A percentile compares a stretch with the other conserved stretches of the same genome.
These are phyloP conservation scores for Zygosaccharomyces bisporus DNA, from an alignment of 805 yeast genomes.

Conservation along the genomic window DNA sequence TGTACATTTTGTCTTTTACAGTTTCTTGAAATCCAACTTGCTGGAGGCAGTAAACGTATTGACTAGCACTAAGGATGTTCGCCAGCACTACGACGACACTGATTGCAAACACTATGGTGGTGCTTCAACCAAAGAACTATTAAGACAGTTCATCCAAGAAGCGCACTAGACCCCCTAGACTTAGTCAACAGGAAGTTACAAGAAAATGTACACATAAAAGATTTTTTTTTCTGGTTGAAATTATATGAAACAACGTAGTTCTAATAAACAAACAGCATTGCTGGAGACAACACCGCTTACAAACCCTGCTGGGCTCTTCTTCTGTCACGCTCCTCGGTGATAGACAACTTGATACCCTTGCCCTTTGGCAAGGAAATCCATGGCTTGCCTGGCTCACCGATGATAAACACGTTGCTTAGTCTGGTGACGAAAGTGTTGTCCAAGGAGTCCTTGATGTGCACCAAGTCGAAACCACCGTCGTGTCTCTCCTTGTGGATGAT, in stretches of 20 bases:
- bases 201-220: slow-evolving; percentile 11
- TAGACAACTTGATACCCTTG: slow-evolving; percentile 95
- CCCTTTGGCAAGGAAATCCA: slow-evolving; percentile 96
- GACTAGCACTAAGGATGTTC: slow-evolving; percentile 18
- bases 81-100: slow-evolving; percentile 28
- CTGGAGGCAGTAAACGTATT: slow-evolving; percentile 41
- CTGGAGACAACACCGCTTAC: slow-evolving; percentile 46
- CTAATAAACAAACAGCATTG: slow-evolving; percentile 13
- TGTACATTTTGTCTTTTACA: slow-evolving; percentile 75
- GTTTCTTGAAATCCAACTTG: slow-evolving; percentile 59
- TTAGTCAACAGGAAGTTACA: background rate
- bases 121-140: slow-evolving; percentile 42
- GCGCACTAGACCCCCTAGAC: too few relatives aligned
- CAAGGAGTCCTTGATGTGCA: slow-evolving; percentile 91
- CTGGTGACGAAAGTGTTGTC: slow-evolving; percentile 96
- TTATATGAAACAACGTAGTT: slow-evolving; percentile 21
- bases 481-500: slow-evolving; percentile 95
- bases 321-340: slow-evolving; percentile 98
- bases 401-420: slow-evolving; percentile 86
- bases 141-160: slow-evolving; percentile 40
- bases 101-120: slow-evolving; percentile 43
- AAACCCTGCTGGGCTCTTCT: slow-evolving; percentile 81
- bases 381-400: slow-evolving; percentile 95
- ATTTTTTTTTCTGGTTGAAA: slow-evolving; percentile 20
- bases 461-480: slow-evolving; percentile 97